Percentiles rank a stretch among this genome's conserved stretches.
Conservation (phyloP, 2,329 filamentous ascomycete genomes). For the Pseudonectria foliicola region DNA sequence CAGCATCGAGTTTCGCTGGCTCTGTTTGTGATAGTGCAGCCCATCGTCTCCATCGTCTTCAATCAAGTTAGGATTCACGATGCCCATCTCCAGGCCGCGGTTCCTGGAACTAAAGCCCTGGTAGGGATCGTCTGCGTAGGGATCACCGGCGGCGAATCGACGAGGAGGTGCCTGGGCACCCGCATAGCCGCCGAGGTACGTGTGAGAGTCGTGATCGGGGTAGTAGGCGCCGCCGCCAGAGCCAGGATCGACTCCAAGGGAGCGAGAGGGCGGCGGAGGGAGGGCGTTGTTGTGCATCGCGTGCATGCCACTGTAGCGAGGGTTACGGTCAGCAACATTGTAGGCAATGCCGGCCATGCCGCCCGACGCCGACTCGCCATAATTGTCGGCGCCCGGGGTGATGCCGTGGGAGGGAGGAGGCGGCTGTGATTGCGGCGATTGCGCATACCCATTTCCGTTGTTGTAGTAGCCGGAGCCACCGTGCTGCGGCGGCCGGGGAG, state of each 20-base stretch:
- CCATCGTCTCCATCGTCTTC: slow-evolving; percentile 86
- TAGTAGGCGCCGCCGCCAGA: slow-evolving; percentile 7
- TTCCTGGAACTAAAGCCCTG: slow-evolving; percentile 43
- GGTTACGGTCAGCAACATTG: slow-evolving; percentile 56
- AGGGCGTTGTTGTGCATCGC: slow-evolving; percentile 42
- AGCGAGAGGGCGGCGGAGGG: slow-evolving; percentile 31
- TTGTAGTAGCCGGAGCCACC: slow-evolving; percentile 18
- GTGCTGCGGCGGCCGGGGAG: slow-evolving; percentile 8
- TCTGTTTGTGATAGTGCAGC: slow-evolving; percentile 46
- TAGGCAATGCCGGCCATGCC: slow-evolving; percentile 63
- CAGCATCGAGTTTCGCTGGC: slow-evolving; percentile 50
- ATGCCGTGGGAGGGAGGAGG: slow-evolving; percentile 27
- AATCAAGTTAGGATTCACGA: slow-evolving; percentile 72
- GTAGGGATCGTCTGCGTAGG: slow-evolving; percentile 61
- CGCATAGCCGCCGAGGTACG: slow-evolving; percentile 23
- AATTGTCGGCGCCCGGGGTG: slow-evolving; percentile 62
- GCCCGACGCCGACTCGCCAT: slow-evolving; percentile 53
- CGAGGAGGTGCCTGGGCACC: slow-evolving; percentile 31
- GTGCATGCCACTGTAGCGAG: slow-evolving; percentile 57
- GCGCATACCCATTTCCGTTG: slow-evolving; percentile 6
- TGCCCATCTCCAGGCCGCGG: slow-evolving; percentile 44
- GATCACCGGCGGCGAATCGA: slow-evolving; percentile 33
- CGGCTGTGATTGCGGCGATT: slow-evolving; percentile 19
- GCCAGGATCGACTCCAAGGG: slow-evolving; percentile 20
- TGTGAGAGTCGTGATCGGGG: slow-evolving; percentile 14